Percentiles rank a stretch among this genome's conserved stretches.
Evolutionary conservation across 306 rosid genomes (phyloP).

Genomic region (Arachis stenosperma): DNA sequence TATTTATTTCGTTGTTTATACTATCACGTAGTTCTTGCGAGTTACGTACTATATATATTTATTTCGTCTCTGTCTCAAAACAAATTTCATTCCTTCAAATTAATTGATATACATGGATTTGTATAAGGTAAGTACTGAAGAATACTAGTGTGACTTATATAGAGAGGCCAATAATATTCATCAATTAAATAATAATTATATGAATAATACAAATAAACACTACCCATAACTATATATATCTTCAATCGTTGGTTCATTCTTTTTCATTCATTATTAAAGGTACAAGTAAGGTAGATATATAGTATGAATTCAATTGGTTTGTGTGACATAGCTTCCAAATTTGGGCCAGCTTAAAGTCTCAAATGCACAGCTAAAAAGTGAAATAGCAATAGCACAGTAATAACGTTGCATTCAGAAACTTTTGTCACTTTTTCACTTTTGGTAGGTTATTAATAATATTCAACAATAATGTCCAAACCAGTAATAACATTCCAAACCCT

Average conservation of each 20-base stretch:
- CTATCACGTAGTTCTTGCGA: not conserved
- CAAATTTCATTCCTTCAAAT: not conserved
- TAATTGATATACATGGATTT: not conserved
- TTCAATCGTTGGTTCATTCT: too few relatives aligned
- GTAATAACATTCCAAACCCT: not conserved
- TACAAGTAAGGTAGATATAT: not conserved
- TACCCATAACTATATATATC: too few relatives aligned
- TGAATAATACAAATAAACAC: too few relatives aligned
- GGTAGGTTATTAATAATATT: not conserved
- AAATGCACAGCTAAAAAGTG: not conserved
- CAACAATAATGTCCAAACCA: not conserved
- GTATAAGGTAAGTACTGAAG: not conserved
- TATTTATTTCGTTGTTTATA: too few relatives aligned
- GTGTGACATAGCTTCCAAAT: not conserved
- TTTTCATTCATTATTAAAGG: too few relatives aligned
- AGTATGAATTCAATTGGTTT: too few relatives aligned
- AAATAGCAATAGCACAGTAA: slow-evolving; percentile 14
- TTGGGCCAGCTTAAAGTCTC: slow-evolving; percentile 16
- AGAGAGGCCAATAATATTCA: not conserved
- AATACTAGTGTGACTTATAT: not conserved
- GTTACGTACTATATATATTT: not conserved
- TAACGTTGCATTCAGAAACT: not conserved
- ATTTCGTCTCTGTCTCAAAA: not conserved
- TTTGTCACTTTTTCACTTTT: not conserved
- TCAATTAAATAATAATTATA: too few relatives aligned